phyloP scores from a whole-genome alignment of 1,284 basidiomycete species.

The Termitomyces sp. region DNA sequence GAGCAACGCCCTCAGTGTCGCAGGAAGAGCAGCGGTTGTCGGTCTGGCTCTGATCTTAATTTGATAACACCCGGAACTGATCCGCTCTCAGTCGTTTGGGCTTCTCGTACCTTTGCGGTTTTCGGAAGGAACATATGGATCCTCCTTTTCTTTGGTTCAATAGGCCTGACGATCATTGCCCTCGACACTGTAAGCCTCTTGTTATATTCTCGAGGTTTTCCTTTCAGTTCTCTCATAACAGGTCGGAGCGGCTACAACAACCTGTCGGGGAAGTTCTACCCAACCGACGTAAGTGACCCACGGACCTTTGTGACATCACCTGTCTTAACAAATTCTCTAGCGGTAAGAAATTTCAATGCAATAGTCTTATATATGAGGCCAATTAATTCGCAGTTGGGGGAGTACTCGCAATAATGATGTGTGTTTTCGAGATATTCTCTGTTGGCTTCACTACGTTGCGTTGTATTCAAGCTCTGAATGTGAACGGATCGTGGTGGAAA shows the following conservation, averaged over 20 bases:
- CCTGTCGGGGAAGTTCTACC: not conserved
- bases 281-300: not conserved
- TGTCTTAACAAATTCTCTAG: not conserved
- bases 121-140: not conserved
- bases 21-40: not conserved
- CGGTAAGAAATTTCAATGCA: not conserved
- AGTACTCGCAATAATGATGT: not conserved
- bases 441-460: not conserved
- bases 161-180: not conserved
- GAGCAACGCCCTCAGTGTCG: slow-evolving; percentile 1
- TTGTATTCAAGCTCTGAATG: not conserved
- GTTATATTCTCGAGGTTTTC: not conserved
- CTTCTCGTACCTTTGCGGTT: not conserved
- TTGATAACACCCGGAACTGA: not conserved
- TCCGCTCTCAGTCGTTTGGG: not conserved
- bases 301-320: not conserved
- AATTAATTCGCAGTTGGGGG: not conserved
- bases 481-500: not conserved
- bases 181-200: not conserved
- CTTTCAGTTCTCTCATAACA: not conserved
- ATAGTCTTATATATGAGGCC: not conserved
- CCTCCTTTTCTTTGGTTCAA: not conserved
- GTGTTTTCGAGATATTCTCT: not conserved
- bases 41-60: not conserved
- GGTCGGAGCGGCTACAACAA: not conserved